Percentiles rank a stretch among this genome's conserved stretches.
phyloP scores from a whole-genome alignment of 495 filamentous ascomycete genomes.

The Usnea hakonensis region DNA sequence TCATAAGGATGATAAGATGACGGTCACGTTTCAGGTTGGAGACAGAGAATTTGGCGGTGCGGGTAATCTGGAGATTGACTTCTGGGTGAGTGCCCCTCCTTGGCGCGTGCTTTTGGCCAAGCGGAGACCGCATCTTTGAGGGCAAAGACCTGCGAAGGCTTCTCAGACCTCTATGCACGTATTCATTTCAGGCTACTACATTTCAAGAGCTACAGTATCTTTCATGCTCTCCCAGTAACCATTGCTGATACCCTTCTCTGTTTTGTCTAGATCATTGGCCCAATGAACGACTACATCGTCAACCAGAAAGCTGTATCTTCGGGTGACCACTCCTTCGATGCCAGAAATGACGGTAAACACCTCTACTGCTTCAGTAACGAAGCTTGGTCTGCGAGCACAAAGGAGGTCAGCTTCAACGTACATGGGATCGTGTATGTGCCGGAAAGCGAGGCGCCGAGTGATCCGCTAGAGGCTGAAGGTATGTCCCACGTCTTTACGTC shows the following conservation, averaged over 20 bases:
- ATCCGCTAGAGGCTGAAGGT: slow-evolving; percentile 89
- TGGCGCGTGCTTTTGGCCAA: not conserved
- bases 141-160: not conserved
- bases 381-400: slow-evolving; percentile 81
- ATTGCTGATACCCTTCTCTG: not conserved
- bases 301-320: slow-evolving; percentile 72
- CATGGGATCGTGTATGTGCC: slow-evolving; percentile 97
- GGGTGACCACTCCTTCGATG: slow-evolving; percentile 89
- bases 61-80: slow-evolving; percentile 93
- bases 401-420: slow-evolving; percentile 98
- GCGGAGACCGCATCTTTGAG: not conserved
- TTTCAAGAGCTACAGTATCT: not conserved
- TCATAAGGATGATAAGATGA: slow-evolving; percentile 94
- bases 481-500: slow-evolving; percentile 22
- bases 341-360: slow-evolving; percentile 77
- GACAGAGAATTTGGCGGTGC: slow-evolving; percentile 92
- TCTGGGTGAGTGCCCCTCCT: slow-evolving; percentile 66
- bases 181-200: not conserved
- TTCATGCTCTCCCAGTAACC: not conserved
- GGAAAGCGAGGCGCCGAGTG: slow-evolving; percentile 71
- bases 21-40: slow-evolving; percentile 95
- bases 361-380: slow-evolving; percentile 99
- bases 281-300: slow-evolving; percentile 60
- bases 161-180: not conserved
- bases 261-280: slow-evolving; percentile 70